Evolutionary conservation across 202 grass and related monocot species (phyloP).

Genomic region (Setaria italica): DNA sequence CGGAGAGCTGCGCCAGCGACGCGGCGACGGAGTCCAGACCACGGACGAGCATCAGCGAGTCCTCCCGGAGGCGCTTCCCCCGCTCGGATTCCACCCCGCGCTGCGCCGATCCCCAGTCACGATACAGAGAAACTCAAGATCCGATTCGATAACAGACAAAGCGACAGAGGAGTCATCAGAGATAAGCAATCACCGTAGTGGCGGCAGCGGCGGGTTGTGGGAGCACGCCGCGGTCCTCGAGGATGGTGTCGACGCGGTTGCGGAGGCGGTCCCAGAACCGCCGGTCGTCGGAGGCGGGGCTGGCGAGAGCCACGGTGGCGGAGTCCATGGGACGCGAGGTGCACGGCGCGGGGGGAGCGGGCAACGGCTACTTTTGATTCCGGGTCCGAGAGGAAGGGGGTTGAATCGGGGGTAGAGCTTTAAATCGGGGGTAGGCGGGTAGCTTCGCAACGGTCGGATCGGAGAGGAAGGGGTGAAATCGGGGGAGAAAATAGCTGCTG

Average conservation of each 20-base stretch:
- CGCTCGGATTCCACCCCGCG: conserved; percentile 55
- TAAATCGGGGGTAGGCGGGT: conserved; percentile 13
- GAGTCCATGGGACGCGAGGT: conserved; percentile 58
- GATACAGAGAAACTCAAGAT: neutral
- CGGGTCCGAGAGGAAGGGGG: too few relatives aligned
- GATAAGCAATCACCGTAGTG: conserved; percentile 17
- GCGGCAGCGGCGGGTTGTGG: neutral
- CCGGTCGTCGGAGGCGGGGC: conserved; percentile 76
- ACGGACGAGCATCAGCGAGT: conserved; percentile 77
- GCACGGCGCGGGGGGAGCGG: neutral
- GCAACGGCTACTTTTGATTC: conserved; percentile 57
- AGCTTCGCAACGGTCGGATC: conserved; percentile 51
- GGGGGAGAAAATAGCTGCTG: too few relatives aligned
- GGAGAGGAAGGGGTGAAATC: neutral
- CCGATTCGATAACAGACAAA: neutral
- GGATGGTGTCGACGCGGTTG: conserved; percentile 78
- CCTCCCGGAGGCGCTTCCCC: conserved; percentile 81
- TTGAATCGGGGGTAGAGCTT: neutral
- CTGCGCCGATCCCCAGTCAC: conserved; percentile 36
- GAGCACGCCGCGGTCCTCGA: conserved; percentile 60
- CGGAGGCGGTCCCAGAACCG: conserved; percentile 77
- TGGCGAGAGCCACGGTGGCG: conserved; percentile 45
- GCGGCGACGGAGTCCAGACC: conserved; percentile 91
- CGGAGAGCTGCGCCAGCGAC: conserved; percentile 76
- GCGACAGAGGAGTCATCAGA: neutral